Base-by-base conservation (phyloP, 139 green algal genomes). In the Coccomyxa sp. region DNA sequence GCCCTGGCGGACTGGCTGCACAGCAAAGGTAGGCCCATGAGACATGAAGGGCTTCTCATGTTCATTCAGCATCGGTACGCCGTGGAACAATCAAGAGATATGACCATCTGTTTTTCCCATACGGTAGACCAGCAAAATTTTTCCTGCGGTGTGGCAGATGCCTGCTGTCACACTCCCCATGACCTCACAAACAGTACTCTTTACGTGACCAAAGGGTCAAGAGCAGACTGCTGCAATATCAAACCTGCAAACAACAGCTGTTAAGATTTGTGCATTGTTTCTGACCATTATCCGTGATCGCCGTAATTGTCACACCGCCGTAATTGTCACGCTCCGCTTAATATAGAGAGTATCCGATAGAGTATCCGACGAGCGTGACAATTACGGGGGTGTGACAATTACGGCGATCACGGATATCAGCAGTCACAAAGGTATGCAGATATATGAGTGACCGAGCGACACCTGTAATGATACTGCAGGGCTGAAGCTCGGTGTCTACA, bases 1-100 rank as follows among this genome's bases (percentile, higher is more conserved):
- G 67, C 58, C 32, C 68, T 91, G 3, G 86, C 82, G 13, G 87
- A 91, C 27, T 83, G 87, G 63, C 67, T 89, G 23, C 87, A 91
- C 51, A 13, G 11, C 13, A 86, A 81, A 83, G 83, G 83, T 81
- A 71, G 10, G 63, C 63, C 18, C 63, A 21, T 25, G 18, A 71
- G 63, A 71, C 38, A 3, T 51, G 38, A 51, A 51, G 38, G 3
- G 38, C 38, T 7, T 51, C 7, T 51, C 38, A 51, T 51, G 38
- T 51, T 7, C 3, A 51, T 7, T 51, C 38, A 51, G 38, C 38
- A 51, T 51, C 3, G 38, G 38, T 51, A 7, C 3, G 7, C 38
- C 7, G 3, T 51, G 38, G 38, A 51, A 51, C 38, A 51, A 51
- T 7, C 38, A 51, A 51, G 38, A 51, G 38, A 51, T 51, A 51